A percentile compares a stretch with the other conserved stretches of the same genome.
Conservation (phyloP, 352 stramenopile genomes). For the Globisporangium recalcitrans region DNA sequence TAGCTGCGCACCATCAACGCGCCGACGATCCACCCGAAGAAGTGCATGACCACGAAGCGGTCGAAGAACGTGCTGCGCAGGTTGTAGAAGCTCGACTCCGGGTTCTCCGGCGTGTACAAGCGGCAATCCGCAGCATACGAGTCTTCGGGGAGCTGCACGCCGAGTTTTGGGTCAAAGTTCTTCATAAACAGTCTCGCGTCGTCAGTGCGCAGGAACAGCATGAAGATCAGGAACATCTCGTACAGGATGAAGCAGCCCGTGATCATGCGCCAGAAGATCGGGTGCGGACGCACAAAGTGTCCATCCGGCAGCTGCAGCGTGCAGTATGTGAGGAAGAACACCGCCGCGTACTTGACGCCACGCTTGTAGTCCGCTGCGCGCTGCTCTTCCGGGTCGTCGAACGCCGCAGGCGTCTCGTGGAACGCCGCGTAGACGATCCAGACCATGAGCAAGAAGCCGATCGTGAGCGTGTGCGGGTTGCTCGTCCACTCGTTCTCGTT, state of each 20-base stretch:
- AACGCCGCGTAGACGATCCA: conserved; percentile 87
- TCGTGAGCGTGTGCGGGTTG: conserved; percentile 80
- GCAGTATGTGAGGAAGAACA: conserved; percentile 88
- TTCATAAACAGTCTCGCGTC: conserved; percentile 83
- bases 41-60: conserved; percentile 89
- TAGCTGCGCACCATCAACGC: conserved; percentile 83
- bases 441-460: conserved; percentile 69
- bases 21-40: conserved; percentile 87
- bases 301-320: conserved; percentile 80
- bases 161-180: conserved; percentile 72
- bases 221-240: conserved; percentile 85
- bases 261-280: conserved; percentile 88
- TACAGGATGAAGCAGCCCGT: conserved; percentile 91
- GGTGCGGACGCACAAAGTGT: conserved; percentile 86
- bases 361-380: conserved; percentile 53
- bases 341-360: conserved; percentile 68
- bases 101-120: conserved; percentile 84
- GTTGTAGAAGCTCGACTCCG: conserved; percentile 72
- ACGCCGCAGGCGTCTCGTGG: conserved; percentile 36
- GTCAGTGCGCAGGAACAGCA: conserved; percentile 80
- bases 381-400: conserved; percentile 35
- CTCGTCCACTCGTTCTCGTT: conserved; percentile 77
- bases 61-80: conserved; percentile 78
- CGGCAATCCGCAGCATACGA: conserved; percentile 84
- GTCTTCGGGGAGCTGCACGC: conserved; percentile 69